Evolutionary conservation across 495 filamentous ascomycete species (phyloP), one percentile per base, ranked within the genome.

Genomic region (Astrothelium macrocarpum): DNA sequence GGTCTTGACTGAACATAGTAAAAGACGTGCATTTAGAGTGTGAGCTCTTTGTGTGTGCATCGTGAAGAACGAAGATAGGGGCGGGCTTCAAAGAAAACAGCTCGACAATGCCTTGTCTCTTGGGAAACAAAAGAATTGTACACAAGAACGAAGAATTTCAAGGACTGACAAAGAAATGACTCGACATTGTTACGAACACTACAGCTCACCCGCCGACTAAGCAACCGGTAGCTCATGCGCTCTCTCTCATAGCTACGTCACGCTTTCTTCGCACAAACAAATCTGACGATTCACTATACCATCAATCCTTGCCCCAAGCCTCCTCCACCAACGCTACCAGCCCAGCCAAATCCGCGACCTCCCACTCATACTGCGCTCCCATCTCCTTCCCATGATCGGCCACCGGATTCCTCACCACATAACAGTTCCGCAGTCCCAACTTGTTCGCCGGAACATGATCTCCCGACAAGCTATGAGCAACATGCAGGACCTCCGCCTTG

Each of bases 401-500:
- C 29, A 69, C 78, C 0, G 76, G 78, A 5, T 77, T 76, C 63
- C 90, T 74, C 67, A 79, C 81, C 71, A 95, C 91, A 87, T 88
- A 95, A 45, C 83, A 82, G 58, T 83, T 86, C 66, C 71, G 70
- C 59, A 94, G 69, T 25, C 85, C 86, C 53, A 85, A 65, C 73
- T 81, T 71, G 70, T 78, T 80, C 25, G 85, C 86, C 0, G 90
- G 85, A 3, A 82, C 78, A 75, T 93, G 89, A 74, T 93, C 90
- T 68, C 85, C 82, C 42, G 77, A 79, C 76, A 89, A 73, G 45
- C 85, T 88, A 69, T 87, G 78, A 56, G 88, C 90, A 1, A 86
- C 85, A 70, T 89, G 85, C 71, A 89, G 66, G 42, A 93, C 74
- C 68, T 85, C 76, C 0, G 72, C 78, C 62, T 77, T 77, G 26